Evolutionary conservation across 805 yeast species (phyloP).

Genomic region (Starmera dryadoides): DNA sequence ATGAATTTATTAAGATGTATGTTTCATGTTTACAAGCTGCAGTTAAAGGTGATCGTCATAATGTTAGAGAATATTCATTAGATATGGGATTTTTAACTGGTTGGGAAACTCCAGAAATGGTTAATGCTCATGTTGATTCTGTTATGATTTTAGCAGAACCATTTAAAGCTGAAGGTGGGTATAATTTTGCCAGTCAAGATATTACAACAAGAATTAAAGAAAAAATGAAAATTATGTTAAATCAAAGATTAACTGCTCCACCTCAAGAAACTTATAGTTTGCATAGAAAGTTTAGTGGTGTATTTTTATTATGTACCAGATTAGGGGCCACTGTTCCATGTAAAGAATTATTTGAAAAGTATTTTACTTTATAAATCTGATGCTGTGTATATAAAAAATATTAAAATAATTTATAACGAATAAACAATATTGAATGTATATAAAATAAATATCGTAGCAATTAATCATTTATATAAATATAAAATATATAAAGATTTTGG

Average conservation of each 20-base stretch:
- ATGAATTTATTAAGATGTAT: constrained; percentile 62
- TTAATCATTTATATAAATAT: too few relatives aligned
- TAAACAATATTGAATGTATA: too few relatives aligned
- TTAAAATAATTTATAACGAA: too few relatives aligned
- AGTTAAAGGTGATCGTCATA: constrained; percentile 54
- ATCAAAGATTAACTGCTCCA: constrained; percentile 90
- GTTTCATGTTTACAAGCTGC: constrained; percentile 70
- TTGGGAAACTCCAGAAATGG: constrained; percentile 79
- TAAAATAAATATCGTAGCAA: too few relatives aligned
- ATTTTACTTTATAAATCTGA: constrained; percentile 31
- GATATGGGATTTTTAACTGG: constrained; percentile 89
- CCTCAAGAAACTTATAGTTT: constrained; percentile 98
- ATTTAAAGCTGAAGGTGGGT: constrained; percentile 56
- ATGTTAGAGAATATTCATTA: constrained; percentile 57
- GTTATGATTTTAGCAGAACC: constrained; percentile 91
- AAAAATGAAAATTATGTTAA: constrained; percentile 83
- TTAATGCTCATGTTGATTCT: constrained; percentile 87
- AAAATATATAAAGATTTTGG: background rate
- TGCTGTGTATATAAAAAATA: too few relatives aligned
- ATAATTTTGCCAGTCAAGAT: constrained; percentile 77
- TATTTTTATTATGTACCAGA: constrained; percentile 81
- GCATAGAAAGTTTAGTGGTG: constrained; percentile 93
- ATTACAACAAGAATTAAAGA: constrained; percentile 89
- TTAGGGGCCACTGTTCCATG: constrained; percentile 80
- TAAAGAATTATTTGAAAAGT: constrained; percentile 64